Base-by-base conservation (phyloP, 2,329 filamentous ascomycete species). In the Trichoderma brevicompactum region DNA sequence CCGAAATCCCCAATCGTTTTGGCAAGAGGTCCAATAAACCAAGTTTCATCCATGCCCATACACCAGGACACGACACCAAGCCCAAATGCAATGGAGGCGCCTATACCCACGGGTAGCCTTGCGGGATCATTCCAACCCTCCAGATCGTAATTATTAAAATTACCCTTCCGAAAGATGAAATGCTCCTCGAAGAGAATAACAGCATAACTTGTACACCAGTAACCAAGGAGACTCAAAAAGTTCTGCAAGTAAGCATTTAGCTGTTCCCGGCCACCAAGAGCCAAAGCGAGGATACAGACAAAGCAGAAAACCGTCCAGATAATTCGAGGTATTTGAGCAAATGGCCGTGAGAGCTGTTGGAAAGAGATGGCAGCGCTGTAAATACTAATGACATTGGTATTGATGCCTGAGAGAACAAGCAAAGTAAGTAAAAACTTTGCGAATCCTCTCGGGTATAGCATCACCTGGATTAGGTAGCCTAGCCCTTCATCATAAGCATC, bases 11-110 rank as follows among this genome's bases (percentile, higher is more conserved):
- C 85, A 10, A 85, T 85, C 13, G 67, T 77, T 71, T 78, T 74
- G 1, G 84, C 85, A 69, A 87, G 82, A 1, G 84, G 84, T 0
- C 84, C 85, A 2, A 79, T 80, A 67, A 81, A 87, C 84, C 84
- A 87, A 2, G 79, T 80, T 72, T 85, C 82, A 3, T 77, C 78
- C 81, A 87, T 87, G 2, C 82, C 81, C 1, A 85, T 83, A 4
- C 86, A 76, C 17, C 86, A 79, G 10, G 82, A 69, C 6, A 73
- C 79, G 61, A 82, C 75, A 23, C 80, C 79, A 23, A 80, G 67
- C 0, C 79, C 41, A 28, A 78, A 83, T 0, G 81, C 80, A 8
- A 74, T 72, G 8, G 81, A 65, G 1, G 81, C 81, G 1, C 81
- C 76, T 3, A 80, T 64, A 1, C 81, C 81, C 2, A 74, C 72